phyloP scores from a whole-genome alignment of 73 alveolate species.

The Stentor roeselii region DNA sequence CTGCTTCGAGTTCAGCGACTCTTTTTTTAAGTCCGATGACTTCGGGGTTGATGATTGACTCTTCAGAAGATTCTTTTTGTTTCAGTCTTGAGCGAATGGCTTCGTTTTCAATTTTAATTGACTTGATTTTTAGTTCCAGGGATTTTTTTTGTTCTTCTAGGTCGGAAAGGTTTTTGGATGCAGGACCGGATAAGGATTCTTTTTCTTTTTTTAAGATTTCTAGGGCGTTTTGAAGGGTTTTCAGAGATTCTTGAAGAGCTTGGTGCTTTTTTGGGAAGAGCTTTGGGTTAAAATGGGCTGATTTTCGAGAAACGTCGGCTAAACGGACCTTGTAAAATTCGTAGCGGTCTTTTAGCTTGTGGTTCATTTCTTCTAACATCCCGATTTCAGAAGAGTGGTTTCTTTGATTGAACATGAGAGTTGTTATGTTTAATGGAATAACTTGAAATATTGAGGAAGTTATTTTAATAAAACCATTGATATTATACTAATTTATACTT shows the following conservation, averaged over 20 bases:
- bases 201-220: neutral
- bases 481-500: too few species aligned
- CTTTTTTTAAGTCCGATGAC: neutral
- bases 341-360: neutral
- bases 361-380: too few species aligned
- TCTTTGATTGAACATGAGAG: too few species aligned
- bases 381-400: too few species aligned
- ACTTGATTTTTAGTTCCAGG: neutral
- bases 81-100: neutral
- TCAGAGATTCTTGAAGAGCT: neutral
- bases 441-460: too few species aligned
- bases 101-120: neutral
- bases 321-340: neutral
- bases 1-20: neutral
- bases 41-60: neutral
- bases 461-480: too few species aligned
- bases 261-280: neutral
- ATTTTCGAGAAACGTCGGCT: neutral
- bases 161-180: neutral
- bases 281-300: neutral
- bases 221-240: neutral
- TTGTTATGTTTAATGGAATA: too few species aligned
- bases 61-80: neutral
- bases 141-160: neutral
- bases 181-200: neutral